phyloP scores from a whole-genome alignment of 768 basidiomycete genomes.

The Mycena leptocephala region DNA sequence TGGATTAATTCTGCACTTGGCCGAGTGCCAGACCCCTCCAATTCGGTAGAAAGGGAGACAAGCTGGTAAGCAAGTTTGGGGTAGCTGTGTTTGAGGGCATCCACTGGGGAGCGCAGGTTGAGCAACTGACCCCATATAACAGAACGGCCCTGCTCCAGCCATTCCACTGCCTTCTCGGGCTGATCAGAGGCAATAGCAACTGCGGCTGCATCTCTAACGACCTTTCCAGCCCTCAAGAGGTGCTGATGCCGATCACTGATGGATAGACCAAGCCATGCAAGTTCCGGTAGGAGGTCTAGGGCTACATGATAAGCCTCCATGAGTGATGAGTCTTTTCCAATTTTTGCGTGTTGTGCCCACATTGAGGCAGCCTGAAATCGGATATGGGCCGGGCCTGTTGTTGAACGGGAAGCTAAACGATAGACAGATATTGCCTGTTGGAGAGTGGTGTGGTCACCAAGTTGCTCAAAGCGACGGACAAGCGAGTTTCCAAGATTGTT shows the following conservation, averaged over 20 bases:
- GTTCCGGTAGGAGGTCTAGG: conserved; percentile 35
- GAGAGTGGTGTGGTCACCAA: conserved; percentile 29
- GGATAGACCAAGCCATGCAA: conserved; percentile 35
- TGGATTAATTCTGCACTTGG: neutral
- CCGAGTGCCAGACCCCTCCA: neutral
- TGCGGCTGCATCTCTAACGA: conserved; percentile 16
- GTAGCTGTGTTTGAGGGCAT: conserved; percentile 22
- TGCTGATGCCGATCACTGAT: conserved; percentile 29
- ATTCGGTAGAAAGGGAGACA: neutral
- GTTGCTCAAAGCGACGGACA: conserved; percentile 17
- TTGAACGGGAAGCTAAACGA: conserved; percentile 6
- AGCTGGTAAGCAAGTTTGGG: neutral
- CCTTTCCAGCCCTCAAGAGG: conserved; percentile 4
- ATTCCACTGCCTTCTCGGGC: conserved; percentile 38
- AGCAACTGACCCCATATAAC: conserved; percentile 41
- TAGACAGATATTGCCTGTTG: conserved; percentile 27
- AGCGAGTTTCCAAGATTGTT: conserved; percentile 14
- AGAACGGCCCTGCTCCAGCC: conserved; percentile 45
- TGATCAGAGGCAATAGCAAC: neutral
- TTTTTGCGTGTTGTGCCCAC: neutral
- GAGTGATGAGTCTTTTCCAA: neutral
- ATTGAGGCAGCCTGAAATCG: neutral
- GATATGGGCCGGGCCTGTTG: neutral
- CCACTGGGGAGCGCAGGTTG: conserved; percentile 38
- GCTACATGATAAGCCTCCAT: conserved; percentile 24